phyloP scores from a whole-genome alignment of 352 stramenopile species.

The Discostella stelligera region DNA sequence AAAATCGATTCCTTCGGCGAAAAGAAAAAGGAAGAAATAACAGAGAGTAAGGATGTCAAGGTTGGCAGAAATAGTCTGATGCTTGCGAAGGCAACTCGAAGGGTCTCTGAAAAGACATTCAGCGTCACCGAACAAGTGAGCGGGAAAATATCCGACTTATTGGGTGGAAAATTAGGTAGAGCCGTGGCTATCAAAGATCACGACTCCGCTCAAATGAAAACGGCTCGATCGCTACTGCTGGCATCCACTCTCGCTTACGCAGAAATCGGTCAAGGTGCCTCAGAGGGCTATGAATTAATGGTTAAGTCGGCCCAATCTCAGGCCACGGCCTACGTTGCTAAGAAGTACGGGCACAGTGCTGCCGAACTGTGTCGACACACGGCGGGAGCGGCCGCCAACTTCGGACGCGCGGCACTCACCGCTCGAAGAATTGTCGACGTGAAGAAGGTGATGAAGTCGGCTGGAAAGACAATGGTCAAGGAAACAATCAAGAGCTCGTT shows the following conservation, averaged over 20 bases:
- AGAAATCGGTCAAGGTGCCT: constrained; percentile 22
- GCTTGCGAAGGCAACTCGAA: constrained; percentile 17
- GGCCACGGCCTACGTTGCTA: constrained; percentile 23
- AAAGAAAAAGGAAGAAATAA: constrained; percentile 23
- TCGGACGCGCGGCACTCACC: constrained; percentile 27
- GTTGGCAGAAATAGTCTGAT: constrained; percentile 22
- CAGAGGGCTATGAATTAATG: constrained; percentile 29
- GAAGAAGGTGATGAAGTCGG: constrained; percentile 24
- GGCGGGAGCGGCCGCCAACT: constrained; percentile 29
- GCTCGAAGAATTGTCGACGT: constrained; percentile 26
- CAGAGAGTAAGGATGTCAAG: constrained; percentile 28
- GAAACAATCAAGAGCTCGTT: constrained; percentile 18
- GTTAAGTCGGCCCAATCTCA: constrained; percentile 24
- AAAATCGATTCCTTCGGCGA: constrained; percentile 33
- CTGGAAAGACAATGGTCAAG: constrained; percentile 30
- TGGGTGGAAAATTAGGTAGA: constrained; percentile 27
- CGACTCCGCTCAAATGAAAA: constrained; percentile 14
- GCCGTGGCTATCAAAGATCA: constrained; percentile 15
- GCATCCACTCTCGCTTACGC: constrained; percentile 21
- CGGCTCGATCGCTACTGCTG: constrained; percentile 19
- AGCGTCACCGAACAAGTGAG: constrained; percentile 14
- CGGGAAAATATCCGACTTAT: constrained; percentile 26
- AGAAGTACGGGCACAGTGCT: constrained; percentile 32
- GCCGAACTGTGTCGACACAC: constrained; percentile 26
- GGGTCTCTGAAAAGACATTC: constrained; percentile 22